A percentile compares a stretch with the other conserved stretches of the same genome.
Evolutionary conservation across 805 yeast genomes (phyloP).

Genomic region (Tetrapisispora phaffii): DNA sequence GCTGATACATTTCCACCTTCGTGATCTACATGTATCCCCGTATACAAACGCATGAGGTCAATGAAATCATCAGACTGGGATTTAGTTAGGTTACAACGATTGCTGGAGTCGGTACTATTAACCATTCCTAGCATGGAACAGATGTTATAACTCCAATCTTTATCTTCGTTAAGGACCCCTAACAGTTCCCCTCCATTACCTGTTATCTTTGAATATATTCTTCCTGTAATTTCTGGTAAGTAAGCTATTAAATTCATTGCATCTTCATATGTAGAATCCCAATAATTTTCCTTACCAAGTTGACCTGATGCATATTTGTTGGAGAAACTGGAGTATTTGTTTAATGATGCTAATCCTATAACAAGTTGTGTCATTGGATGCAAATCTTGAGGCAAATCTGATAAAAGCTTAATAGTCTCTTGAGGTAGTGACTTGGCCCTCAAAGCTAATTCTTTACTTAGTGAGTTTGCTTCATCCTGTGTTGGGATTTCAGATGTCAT

Average conservation of each 20-base stretch:
- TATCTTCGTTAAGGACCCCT: conserved; percentile 42
- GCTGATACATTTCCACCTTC: conserved; percentile 88
- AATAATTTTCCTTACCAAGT: conserved; percentile 56
- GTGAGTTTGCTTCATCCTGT: conserved; percentile 43
- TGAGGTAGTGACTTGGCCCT: conserved; percentile 48
- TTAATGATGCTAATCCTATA: conserved; percentile 65
- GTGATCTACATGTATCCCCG: conserved; percentile 76
- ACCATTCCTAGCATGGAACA: conserved; percentile 55
- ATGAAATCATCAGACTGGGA: conserved; percentile 48
- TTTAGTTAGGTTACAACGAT: conserved; percentile 19
- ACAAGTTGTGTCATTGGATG: conserved; percentile 83
- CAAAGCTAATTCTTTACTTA: conserved; percentile 53
- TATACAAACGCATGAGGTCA: conserved; percentile 68
- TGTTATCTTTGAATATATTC: conserved; percentile 56
- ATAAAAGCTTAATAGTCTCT: conserved; percentile 50
- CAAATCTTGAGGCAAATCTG: conserved; percentile 52
- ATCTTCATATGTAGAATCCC: conserved; percentile 72
- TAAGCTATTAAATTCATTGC: conserved; percentile 59
- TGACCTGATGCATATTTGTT: conserved; percentile 59
- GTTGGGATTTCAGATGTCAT: conserved; percentile 68
- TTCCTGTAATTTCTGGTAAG: conserved; percentile 66
- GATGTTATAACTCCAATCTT: conserved; percentile 68
- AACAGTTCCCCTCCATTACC: conserved; percentile 39
- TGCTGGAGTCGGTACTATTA: conserved; percentile 26
- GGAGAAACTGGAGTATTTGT: conserved; percentile 62